phyloP scores from a whole-genome alignment of 805 yeast species.

The Ogataea trehalophila region DNA sequence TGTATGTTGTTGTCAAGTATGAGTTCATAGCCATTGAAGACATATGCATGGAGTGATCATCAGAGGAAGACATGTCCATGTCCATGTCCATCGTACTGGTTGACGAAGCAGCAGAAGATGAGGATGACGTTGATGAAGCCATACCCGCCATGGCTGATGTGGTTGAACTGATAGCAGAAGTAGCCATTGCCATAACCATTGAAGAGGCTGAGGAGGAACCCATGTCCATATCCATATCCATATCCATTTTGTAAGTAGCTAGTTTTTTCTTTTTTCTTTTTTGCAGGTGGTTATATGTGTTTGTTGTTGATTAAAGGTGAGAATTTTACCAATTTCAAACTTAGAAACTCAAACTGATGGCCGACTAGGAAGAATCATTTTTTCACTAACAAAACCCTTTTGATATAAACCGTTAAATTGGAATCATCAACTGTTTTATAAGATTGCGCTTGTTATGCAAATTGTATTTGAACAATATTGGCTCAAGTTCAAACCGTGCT shows the following conservation, averaged over 20 bases:
- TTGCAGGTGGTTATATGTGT: too few species aligned
- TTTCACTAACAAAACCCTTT: too few species aligned
- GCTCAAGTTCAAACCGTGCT: too few species aligned
- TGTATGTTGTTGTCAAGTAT: conserved; percentile 47
- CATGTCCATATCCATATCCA: conserved; percentile 5
- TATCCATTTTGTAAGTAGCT: not conserved
- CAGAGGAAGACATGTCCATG: conserved; percentile 14
- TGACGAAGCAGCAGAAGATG: not conserved
- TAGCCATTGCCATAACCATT: not conserved
- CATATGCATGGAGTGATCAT: conserved; percentile 24
- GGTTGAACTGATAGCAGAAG: not conserved
- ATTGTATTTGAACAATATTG: too few species aligned
- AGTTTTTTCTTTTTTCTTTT: not conserved
- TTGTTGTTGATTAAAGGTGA: too few species aligned
- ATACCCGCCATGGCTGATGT: not conserved
- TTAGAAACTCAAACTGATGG: too few species aligned
- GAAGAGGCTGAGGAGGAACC: not conserved
- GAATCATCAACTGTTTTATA: too few species aligned
- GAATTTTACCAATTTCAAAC: too few species aligned
- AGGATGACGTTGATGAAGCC: not conserved
- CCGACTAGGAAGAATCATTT: too few species aligned
- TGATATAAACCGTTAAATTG: too few species aligned
- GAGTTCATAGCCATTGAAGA: conserved; percentile 43
- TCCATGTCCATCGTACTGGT: conserved; percentile 14
- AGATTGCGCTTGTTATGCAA: too few species aligned